phyloP scores from a whole-genome alignment of 306 rosid genomes.

The Prosopis cineraria region DNA sequence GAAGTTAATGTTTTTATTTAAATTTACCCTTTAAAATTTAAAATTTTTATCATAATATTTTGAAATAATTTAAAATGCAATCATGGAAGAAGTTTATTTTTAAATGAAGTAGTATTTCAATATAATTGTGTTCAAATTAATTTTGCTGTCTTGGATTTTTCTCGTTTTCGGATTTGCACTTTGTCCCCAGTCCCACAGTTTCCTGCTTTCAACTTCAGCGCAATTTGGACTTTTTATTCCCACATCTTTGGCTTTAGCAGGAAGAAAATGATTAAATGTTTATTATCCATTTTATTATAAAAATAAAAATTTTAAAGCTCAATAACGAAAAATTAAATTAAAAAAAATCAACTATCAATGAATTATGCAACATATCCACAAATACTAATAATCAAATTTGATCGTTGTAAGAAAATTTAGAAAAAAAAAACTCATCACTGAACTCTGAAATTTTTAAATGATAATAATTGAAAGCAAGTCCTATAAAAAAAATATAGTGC shows the following conservation, averaged over 20 bases:
- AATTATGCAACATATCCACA: no score
- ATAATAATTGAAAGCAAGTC: no score
- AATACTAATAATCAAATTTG: no score
- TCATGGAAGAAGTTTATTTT: not conserved
- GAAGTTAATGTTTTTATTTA: no score
- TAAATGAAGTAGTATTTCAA: not conserved
- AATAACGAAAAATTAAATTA: not conserved
- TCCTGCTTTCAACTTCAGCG: constrained; percentile 20
- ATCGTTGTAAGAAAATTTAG: no score
- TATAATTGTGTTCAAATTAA: not conserved
- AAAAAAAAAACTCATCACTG: no score
- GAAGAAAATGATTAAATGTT: not conserved
- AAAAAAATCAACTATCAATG: no score
- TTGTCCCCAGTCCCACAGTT: constrained; percentile 7
- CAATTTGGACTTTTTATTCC: not conserved
- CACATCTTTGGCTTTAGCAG: not conserved
- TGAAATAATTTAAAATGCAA: not conserved
- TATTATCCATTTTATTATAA: not conserved
- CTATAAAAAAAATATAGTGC: no score
- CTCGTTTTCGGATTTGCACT: constrained; percentile 19
- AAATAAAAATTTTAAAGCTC: not conserved
- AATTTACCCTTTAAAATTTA: no score
- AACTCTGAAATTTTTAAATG: no score
- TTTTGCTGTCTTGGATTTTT: constrained; percentile 8
- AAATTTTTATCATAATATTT: not conserved